Evolutionary conservation across 169 alveolate species (phyloP), one percentile per base, ranked within the genome.

Genomic region (Plasmodium falciparum): DNA sequence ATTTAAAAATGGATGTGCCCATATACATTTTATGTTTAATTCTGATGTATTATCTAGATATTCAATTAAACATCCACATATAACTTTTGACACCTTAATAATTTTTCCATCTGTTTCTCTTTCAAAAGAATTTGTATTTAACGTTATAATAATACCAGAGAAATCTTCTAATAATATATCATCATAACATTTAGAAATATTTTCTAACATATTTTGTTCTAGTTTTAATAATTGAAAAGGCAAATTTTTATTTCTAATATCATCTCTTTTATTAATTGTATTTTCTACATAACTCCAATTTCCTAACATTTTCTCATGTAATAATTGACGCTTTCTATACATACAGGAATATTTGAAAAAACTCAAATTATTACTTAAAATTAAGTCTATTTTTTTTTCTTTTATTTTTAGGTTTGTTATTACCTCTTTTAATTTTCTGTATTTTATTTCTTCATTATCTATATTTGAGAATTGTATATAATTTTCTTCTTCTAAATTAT

Each of bases 31-130:
- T 4, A 94, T 93, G 49, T 95, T 91, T 24, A 95, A 43, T 54
- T 94, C 96, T 58, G 90, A 93, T n/a, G 93, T 91, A 56, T 56
- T 56, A 78, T 72, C 65, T 66, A 93, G 66, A 52, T 95, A 94
- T 73, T 94, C 95, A 56, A 94, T 89, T 29, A 94, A 63, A 29
- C 95, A 95, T 11, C 97, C 97, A 71, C 95, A 94, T 62, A 94
- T 92, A 15, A 94, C 86, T 74, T 94, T 94, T 20, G 89, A 69
- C 26, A 86, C n/a, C 24, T 73, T 71, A 54, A 73, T 61, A 26
- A 91, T 26, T 52, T 69, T 80, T 15, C 72, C 66, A 67, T 78
- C 90, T n/a, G 50, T 47, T 45, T 39, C 70, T 58, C 89, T 74
- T 13, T 39, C 11, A 88, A 85, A 94, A 6, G 94, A 73, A 33